Percentiles rank a stretch among this genome's conserved stretches.
Evolutionary conservation across 2,329 filamentous ascomycete genomes (phyloP).

Genomic region (Claviceps sorghi): DNA sequence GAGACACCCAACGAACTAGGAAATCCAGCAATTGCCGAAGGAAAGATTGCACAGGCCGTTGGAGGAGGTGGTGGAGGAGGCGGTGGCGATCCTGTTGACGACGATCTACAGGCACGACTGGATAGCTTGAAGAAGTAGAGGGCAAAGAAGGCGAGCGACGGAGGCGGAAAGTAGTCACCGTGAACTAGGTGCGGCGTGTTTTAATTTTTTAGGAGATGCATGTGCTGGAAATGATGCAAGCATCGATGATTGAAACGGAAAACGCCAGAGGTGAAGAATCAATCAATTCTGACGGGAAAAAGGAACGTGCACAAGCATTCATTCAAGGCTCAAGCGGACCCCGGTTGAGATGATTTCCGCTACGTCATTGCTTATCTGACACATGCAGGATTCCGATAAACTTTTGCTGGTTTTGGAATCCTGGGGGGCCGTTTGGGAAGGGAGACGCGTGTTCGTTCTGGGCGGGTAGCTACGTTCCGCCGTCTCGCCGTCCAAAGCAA

Average conservation of each 20-base stretch:
- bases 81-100: constrained; percentile 51
- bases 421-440: too few species aligned
- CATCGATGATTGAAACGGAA: not conserved
- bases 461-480: too few species aligned
- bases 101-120: constrained; percentile 84
- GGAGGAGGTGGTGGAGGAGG: constrained; percentile 32
- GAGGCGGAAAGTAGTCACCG: not conserved
- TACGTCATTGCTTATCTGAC: not conserved
- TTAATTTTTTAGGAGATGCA: not conserved
- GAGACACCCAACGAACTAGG: constrained; percentile 81
- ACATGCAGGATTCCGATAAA: not conserved
- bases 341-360: not conserved
- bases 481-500: too few species aligned
- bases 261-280: not conserved
- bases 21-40: constrained; percentile 55
- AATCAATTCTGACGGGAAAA: not conserved
- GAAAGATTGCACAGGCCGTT: constrained; percentile 73
- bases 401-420: not conserved
- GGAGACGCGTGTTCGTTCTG: too few species aligned
- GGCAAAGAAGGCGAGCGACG: constrained; percentile 12
- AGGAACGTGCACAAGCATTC: not conserved
- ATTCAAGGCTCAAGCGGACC: too few species aligned
- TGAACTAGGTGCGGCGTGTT: not conserved
- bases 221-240: not conserved
- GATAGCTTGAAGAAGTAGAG: constrained; percentile 59